Evolutionary conservation across 1,139 yeast species (phyloP), one percentile per base, ranked within the genome.

Genomic region (Hansenula anomala): DNA sequence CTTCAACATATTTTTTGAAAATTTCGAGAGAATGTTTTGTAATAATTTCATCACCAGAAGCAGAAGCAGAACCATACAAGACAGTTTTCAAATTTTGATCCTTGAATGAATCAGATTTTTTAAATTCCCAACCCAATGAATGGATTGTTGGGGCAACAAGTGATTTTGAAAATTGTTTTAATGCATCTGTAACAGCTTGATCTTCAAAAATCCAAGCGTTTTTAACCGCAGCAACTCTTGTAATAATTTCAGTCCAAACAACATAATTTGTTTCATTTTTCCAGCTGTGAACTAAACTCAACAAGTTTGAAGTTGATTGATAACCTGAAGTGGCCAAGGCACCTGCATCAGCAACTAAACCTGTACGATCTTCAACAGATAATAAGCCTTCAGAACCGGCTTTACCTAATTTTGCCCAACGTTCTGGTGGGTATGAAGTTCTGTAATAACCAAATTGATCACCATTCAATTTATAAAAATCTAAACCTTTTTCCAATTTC

Each of bases 401-500:
- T 49, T 73, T 61, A 41, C 92, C 88, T 50, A 88, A 74, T 62
- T 80, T 80, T 37, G 69, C 61, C 79, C 94, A 78, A 60, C 95
- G 83, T 40, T 75, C 80, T 28, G 82, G 71, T 12, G 85, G 69
- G 63, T 89, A 88, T 25, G 84, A 75, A 36, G 94, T 84, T 58
- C 95, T 78, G 68, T 80, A 88, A 42, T 88, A 75, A 58, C 96
- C 95, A 36, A 86, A 73, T 61, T 83, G 94, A 52, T 86, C 84
- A 40, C 86, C 87, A 55, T 88, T 88, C 49, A 87, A 66, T 67
- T 88, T 87, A 66, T 74, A 82, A 63, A 84, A 86, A 51, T 73
- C 78, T 45, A 71, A 66, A 10, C 63, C 51, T 19, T 57, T 64
- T 33, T 69, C 58, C 39, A 79, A 49, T 39, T 67, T 63, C 47